Base-by-base conservation (phyloP, 768 basidiomycete genomes). In the Asterophora lycoperdoides region DNA sequence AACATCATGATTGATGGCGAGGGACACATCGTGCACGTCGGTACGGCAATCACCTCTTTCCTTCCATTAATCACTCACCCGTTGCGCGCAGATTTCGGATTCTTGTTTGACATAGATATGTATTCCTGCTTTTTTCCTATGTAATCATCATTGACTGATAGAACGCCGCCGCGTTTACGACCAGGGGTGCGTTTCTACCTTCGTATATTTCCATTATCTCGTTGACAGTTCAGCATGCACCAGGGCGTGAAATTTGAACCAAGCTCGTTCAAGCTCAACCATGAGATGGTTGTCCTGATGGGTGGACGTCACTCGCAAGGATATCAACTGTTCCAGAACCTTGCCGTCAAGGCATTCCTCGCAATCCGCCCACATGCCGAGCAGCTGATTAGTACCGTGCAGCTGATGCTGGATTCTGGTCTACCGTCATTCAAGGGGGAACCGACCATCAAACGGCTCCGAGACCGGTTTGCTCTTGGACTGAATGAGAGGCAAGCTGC, bases 1-100 rank as follows among this genome's bases (percentile, higher is more conserved):
- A 99, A 99, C 64, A 98, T 99, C 63, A 97, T 99, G 95, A 94
- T 99, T 51, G 96, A 98, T 63, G 93, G 88, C 2, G 90, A 94
- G 51, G 96, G 96, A 0, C 94, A 97, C 63, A 95, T 99, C 50
- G 80, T 97, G 4, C 96, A 99, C 64, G 81, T 99, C 57, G 95
- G 93, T 93, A 50, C 36, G 84, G 63, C 14, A 46, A 34, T 17
- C 33, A 9, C 1, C 23, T 39, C 23, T 41, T n/a, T 20, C 19
- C 15, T 46, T 30, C 20, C 7, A 13, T 38, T 23, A 30, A 40
- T 19, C 23, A 38, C 15, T 7, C 29, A 18, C 29, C 37, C 14
- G 7, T 45, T 39, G 23, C 40, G 19, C 42, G n/a, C 55, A 93
- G 91, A 96, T 68, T 94, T 96, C 58, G 93, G 93, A 1, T 96